Evolutionary conservation across 1,139 yeast genomes (phyloP).

Genomic region (Pneumocystis oryctolagi): DNA sequence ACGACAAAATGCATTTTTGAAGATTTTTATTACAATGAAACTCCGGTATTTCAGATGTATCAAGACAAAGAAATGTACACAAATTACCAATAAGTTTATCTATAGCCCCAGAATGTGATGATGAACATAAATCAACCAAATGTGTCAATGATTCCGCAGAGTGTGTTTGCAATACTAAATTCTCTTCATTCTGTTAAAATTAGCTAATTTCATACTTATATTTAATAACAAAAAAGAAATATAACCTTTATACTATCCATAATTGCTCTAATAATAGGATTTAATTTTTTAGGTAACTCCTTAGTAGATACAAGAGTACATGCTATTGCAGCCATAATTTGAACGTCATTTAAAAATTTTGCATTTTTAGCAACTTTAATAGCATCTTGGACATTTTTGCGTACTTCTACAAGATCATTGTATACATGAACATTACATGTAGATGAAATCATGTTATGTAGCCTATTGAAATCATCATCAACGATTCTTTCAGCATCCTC

Average conservation of each 20-base stretch:
- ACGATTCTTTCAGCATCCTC: slow-evolving; percentile 61
- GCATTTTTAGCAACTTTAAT: slow-evolving; percentile 54
- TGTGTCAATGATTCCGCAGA: slow-evolving; percentile 56
- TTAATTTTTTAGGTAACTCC: slow-evolving; percentile 64
- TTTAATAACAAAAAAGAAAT: not conserved
- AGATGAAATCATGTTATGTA: slow-evolving; percentile 51
- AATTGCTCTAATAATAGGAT: slow-evolving; percentile 73
- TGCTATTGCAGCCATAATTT: slow-evolving; percentile 61
- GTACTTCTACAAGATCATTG: slow-evolving; percentile 67
- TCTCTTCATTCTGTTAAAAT: slow-evolving; percentile 37
- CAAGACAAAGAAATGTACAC: slow-evolving; percentile 89
- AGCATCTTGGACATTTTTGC: slow-evolving; percentile 48
- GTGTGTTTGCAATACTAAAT: slow-evolving; percentile 48
- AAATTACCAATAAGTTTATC: slow-evolving; percentile 81
- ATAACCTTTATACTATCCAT: slow-evolving; percentile 71
- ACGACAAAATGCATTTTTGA: slow-evolving; percentile 49
- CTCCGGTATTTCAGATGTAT: slow-evolving; percentile 91
- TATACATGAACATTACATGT: slow-evolving; percentile 57
- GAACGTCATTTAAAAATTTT: slow-evolving; percentile 38
- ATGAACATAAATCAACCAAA: slow-evolving; percentile 44
- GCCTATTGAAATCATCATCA: slow-evolving; percentile 48
- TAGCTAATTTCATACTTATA: not conserved
- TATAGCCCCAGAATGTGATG: slow-evolving; percentile 48
- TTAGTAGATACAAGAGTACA: slow-evolving; percentile 50
- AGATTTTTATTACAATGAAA: slow-evolving; percentile 52